Percentiles rank a stretch among this genome's conserved stretches.
Evolutionary conservation across 2,329 filamentous ascomycete genomes (phyloP).

Genomic region (Thielaviopsis ethacetica): DNA sequence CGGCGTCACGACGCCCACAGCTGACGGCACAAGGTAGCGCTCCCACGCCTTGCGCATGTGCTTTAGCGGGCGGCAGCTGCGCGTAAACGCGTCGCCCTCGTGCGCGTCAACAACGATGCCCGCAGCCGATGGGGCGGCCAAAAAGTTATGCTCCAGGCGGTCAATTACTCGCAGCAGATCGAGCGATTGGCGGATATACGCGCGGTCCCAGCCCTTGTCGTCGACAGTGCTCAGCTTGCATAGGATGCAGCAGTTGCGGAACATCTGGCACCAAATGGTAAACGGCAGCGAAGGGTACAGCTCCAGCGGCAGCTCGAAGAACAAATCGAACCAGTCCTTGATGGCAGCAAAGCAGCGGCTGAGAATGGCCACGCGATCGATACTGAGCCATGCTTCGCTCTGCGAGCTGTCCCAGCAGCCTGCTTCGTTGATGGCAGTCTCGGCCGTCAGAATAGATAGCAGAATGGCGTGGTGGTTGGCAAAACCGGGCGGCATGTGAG

Average conservation of each 20-base stretch:
- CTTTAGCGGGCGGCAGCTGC: slow-evolving; percentile 5
- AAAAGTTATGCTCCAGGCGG: slow-evolving; percentile 2
- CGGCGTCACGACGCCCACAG: slow-evolving; percentile 18
- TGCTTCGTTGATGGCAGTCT: slow-evolving; percentile 8
- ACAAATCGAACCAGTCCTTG: slow-evolving; percentile 3
- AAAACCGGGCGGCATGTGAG: not conserved
- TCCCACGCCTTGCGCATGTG: slow-evolving; percentile 11
- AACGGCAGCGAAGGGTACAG: slow-evolving; percentile 7
- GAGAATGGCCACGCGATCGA: slow-evolving; percentile 5
- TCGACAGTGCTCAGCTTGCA: slow-evolving; percentile 9
- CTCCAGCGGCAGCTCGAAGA: slow-evolving; percentile 6
- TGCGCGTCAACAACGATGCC: slow-evolving; percentile 5
- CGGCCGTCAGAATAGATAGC: slow-evolving; percentile 5
- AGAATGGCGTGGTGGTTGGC: slow-evolving; percentile 7
- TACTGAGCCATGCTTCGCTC: slow-evolving; percentile 7
- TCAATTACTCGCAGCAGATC: slow-evolving; percentile 7
- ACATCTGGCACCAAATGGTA: slow-evolving; percentile 10
- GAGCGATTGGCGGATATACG: slow-evolving; percentile 1
- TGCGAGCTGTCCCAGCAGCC: slow-evolving; percentile 7
- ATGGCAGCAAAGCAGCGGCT: slow-evolving; percentile 8
- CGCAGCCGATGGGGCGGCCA: not conserved
- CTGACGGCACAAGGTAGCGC: slow-evolving; percentile 18
- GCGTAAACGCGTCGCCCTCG: slow-evolving; percentile 6
- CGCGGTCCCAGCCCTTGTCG: slow-evolving; percentile 9
- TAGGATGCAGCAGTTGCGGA: slow-evolving; percentile 9